These are phyloP conservation scores for Candida nitratophila DNA, from an alignment of 805 yeast genomes.

Conservation along the genomic window DNA sequence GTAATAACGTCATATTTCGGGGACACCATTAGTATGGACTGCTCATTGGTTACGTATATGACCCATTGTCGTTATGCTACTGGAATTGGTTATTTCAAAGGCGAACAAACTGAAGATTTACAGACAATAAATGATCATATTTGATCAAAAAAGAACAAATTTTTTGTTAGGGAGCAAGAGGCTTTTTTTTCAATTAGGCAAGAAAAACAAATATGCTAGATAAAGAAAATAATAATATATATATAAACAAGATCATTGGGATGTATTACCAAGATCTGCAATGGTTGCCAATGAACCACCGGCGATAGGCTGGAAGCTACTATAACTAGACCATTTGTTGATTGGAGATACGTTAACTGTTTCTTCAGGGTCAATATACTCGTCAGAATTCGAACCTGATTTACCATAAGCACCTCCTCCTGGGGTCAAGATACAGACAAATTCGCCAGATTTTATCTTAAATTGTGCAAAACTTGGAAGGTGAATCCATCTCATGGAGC, in stretches of 20 bases:
- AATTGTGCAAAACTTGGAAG: slow-evolving; percentile 33
- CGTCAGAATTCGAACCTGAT: slow-evolving; percentile 26
- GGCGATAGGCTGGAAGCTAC: slow-evolving; percentile 11
- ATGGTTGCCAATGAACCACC: slow-evolving; percentile 14
- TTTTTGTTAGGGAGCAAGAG: no score
- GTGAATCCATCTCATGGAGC: slow-evolving; percentile 24
- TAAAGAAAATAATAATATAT: no score
- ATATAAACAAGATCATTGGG: slow-evolving; percentile 4
- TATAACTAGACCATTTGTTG: slow-evolving; percentile 3
- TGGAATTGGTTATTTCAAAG: no score
- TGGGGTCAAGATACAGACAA: slow-evolving; percentile 31
- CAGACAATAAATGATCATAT: no score
- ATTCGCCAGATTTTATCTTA: slow-evolving; percentile 30
- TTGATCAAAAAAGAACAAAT: no score
- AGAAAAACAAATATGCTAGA: no score
- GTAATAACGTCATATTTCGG: no score
- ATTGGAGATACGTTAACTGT: slow-evolving; percentile 2
- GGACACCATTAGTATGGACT: no score
- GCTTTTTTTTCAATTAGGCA: no score
- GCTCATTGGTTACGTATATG: no score
- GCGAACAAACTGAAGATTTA: no score
- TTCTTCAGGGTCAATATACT: slow-evolving; percentile 23
- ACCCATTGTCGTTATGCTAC: background rate
- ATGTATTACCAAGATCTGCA: slow-evolving; percentile 10
- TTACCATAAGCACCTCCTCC: slow-evolving; percentile 42